phyloP scores from a whole-genome alignment of 2,329 filamentous ascomycete genomes.

The Stagonosporopsis rhizophila region DNA sequence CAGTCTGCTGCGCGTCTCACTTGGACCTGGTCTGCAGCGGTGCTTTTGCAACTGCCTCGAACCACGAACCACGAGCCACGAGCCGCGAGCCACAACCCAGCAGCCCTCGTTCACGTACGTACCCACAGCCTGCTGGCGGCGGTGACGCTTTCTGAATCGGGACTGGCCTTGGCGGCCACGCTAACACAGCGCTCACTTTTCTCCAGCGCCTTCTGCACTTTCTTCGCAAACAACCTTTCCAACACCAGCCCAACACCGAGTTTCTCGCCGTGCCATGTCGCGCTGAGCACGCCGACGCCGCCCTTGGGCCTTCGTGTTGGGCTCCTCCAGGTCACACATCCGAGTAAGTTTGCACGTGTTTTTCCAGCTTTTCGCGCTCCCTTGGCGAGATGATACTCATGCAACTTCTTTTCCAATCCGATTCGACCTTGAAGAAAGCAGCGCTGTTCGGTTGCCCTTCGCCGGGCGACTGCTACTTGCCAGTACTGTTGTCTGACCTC shows the following conservation, averaged over 20 bases:
- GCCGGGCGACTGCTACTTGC: slow-evolving; percentile 83
- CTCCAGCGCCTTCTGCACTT: slow-evolving; percentile 22
- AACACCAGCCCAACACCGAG: slow-evolving; percentile 18
- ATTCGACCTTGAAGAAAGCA: slow-evolving; percentile 85
- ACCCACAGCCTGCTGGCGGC: background rate
- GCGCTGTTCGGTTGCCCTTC: slow-evolving; percentile 69
- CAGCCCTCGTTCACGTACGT: too few relatives aligned
- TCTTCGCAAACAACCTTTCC: slow-evolving; percentile 18
- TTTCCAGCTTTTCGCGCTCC: slow-evolving; percentile 24
- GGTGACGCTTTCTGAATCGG: slow-evolving; percentile 5
- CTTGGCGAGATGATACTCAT: slow-evolving; percentile 75
- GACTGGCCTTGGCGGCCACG: slow-evolving; percentile 17
- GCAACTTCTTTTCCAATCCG: slow-evolving; percentile 86
- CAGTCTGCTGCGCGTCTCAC: background rate
- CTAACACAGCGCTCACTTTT: slow-evolving; percentile 32
- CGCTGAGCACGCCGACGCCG: slow-evolving; percentile 8
- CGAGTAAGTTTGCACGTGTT: slow-evolving; percentile 28
- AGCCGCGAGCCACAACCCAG: too few relatives aligned
- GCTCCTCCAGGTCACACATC: background rate
- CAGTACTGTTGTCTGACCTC: slow-evolving; percentile 83
- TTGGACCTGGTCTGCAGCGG: background rate
- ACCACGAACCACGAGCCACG: too few relatives aligned
- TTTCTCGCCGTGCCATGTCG: slow-evolving; percentile 7
- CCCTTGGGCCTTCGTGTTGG: slow-evolving; percentile 5
- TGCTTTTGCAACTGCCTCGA: background rate